A percentile compares a stretch with the other conserved stretches of the same genome.
Evolutionary conservation across 257 asterid species (phyloP).

Genomic region (Plantago major): DNA sequence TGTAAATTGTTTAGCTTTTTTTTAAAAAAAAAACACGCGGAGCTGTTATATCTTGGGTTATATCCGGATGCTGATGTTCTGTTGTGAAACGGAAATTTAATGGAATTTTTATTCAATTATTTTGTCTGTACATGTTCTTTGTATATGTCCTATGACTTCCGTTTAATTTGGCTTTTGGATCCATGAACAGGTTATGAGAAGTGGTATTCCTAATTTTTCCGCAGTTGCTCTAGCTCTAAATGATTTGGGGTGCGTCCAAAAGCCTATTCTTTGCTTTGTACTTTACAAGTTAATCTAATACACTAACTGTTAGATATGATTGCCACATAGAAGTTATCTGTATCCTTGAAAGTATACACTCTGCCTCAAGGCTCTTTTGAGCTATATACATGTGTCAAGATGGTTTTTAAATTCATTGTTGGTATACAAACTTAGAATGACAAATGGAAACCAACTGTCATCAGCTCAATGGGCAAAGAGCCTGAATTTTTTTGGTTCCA

Average conservation of each 20-base stretch:
- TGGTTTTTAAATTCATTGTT: too few species aligned
- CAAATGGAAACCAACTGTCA: too few species aligned
- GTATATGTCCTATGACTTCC: constrained; percentile 10
- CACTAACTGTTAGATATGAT: constrained; percentile 13
- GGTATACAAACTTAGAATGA: too few species aligned
- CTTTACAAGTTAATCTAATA: constrained; percentile 8
- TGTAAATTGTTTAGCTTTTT: not conserved
- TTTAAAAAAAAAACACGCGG: not conserved
- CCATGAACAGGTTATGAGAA: constrained; percentile 78
- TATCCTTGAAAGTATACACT: constrained; percentile 7
- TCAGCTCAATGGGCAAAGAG: too few species aligned
- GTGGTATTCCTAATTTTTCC: constrained; percentile 94
- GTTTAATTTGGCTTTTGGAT: constrained; percentile 18
- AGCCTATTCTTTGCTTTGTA: constrained; percentile 16
- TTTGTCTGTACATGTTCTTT: constrained; percentile 5
- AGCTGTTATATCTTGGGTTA: not conserved
- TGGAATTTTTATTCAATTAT: constrained; percentile 7
- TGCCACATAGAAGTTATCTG: constrained; percentile 1
- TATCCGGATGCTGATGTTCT: constrained; percentile 3
- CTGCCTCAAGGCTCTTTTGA: constrained; percentile 6
- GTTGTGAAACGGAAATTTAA: not conserved
- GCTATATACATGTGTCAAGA: too few species aligned
- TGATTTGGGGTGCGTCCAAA: constrained; percentile 76
- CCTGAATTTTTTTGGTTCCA: too few species aligned
- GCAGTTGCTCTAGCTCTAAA: constrained; percentile 94